Percentiles rank a stretch among this genome's conserved stretches.
These are phyloP conservation scores for Draba incana DNA, from an alignment of 345 rosid species.

Conservation along the genomic window DNA sequence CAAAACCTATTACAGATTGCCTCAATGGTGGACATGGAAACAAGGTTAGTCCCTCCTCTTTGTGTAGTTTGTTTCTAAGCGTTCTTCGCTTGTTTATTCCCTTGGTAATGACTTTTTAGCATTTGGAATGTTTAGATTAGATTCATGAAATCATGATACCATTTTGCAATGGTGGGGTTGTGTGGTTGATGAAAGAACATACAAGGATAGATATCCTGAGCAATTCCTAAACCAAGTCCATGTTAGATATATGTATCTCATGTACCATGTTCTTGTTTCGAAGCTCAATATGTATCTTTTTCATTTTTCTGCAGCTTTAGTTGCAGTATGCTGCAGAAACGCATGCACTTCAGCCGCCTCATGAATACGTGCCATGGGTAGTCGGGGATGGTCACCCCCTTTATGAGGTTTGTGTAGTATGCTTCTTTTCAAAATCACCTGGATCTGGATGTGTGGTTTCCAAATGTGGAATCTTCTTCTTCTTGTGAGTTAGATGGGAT, in stretches of 20 bases:
- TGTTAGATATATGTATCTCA: background rate
- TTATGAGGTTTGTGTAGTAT: slow-evolving; percentile 65
- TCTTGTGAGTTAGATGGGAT: slow-evolving; percentile 6
- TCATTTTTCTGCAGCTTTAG: slow-evolving; percentile 66
- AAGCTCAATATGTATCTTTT: slow-evolving; percentile 5
- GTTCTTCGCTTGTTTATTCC: background rate
- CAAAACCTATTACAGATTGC: slow-evolving; percentile 64
- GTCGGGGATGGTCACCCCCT: slow-evolving; percentile 93
- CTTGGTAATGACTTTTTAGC: background rate
- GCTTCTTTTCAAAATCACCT: slow-evolving; percentile 2
- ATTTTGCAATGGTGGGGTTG: slow-evolving; percentile 12
- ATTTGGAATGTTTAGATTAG: background rate
- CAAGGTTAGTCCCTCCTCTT: slow-evolving; percentile 50
- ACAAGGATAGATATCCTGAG: background rate
- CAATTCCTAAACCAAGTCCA: background rate
- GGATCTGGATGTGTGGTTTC: background rate
- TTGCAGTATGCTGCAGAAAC: slow-evolving; percentile 84
- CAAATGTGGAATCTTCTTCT: background rate
- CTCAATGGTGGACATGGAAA: slow-evolving; percentile 60
- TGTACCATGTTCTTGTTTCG: slow-evolving; percentile 17
- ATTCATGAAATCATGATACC: background rate
- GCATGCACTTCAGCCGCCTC: slow-evolving; percentile 79
- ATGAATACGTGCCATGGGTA: slow-evolving; percentile 91
- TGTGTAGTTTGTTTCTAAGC: background rate
- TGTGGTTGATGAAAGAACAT: background rate